phyloP scores from a whole-genome alignment of 2,329 filamentous ascomycete genomes.

The Chrysoporthe deuterocubensis region DNA sequence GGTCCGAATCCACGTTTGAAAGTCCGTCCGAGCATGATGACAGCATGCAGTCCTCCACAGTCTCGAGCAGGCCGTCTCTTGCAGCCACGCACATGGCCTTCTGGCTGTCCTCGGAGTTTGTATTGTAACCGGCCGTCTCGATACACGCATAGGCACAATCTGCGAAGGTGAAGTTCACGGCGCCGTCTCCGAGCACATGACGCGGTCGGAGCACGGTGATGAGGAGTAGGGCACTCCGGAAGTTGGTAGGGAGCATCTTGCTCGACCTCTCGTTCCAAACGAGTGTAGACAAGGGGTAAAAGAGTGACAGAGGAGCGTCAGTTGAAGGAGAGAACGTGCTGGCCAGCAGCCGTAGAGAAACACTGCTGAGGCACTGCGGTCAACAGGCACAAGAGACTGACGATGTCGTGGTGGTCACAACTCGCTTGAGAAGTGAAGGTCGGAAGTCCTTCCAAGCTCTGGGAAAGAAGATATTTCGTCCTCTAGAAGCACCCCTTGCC shows the following conservation, averaged over 20 bases:
- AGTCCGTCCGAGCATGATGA: constrained; percentile 19
- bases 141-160: constrained; percentile 25
- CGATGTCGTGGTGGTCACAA: constrained; percentile 13
- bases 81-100: constrained; percentile 26
- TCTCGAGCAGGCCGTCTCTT: constrained; percentile 21
- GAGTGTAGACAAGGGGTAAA: not conserved
- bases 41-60: constrained; percentile 15
- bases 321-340: constrained; percentile 16
- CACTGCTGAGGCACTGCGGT: constrained; percentile 27
- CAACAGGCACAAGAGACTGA: constrained; percentile 20
- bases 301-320: constrained; percentile 10
- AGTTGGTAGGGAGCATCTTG: constrained; percentile 22
- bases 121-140: constrained; percentile 16
- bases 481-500: constrained; percentile 10
- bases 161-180: constrained; percentile 24
- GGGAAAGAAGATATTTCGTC: constrained; percentile 9
- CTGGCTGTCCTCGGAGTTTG: constrained; percentile 23
- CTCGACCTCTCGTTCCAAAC: constrained; percentile 12
- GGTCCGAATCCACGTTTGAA: constrained; percentile 10
- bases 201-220: constrained; percentile 12
- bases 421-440: constrained; percentile 17
- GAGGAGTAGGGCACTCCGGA: constrained; percentile 18
- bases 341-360: constrained; percentile 28
- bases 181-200: constrained; percentile 14
- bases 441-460: constrained; percentile 13